These are phyloP conservation scores for Pontederia paniculata DNA, from an alignment of 176 grass and related monocot species.

Conservation along the genomic window DNA sequence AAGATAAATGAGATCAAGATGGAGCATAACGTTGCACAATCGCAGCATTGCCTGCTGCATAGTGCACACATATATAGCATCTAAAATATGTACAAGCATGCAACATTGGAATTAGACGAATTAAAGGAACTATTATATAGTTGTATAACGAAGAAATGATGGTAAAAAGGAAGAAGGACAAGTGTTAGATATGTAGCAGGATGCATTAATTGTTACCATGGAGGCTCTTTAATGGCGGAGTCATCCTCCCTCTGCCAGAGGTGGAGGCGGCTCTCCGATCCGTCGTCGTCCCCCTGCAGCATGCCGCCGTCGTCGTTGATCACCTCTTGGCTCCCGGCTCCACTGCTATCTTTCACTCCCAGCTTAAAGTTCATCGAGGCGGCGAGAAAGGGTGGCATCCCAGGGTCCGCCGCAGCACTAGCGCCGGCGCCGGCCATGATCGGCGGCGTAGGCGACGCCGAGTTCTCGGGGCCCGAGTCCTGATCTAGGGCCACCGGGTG, in stretches of 20 bases:
- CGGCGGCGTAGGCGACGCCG: constrained; percentile 26
- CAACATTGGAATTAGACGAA: neutral
- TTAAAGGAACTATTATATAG: neutral
- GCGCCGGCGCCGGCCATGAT: constrained; percentile 18
- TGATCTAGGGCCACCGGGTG: constrained; percentile 70
- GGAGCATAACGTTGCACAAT: neutral
- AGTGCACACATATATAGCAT: neutral
- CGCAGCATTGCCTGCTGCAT: neutral
- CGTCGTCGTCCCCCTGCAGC: constrained; percentile 51
- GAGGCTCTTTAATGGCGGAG: constrained; percentile 76
- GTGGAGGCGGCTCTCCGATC: constrained; percentile 40
- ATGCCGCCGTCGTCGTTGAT: constrained; percentile 54
- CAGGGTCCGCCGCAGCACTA: constrained; percentile 6
- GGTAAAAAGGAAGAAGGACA: neutral
- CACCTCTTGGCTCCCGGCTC: constrained; percentile 39
- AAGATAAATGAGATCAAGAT: too few relatives aligned
- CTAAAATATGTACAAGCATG: neutral
- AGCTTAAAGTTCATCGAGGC: constrained; percentile 83
- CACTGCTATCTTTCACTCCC: constrained; percentile 43
- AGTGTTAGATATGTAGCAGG: too few relatives aligned
- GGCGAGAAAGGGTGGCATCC: constrained; percentile 38
- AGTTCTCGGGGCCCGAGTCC: constrained; percentile 27
- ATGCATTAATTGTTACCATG: constrained; percentile 38
- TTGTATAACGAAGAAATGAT: neutral
- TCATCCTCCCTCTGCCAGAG: constrained; percentile 68